Evolutionary conservation across 345 rosid genomes (phyloP).

Genomic region (Euphorbia tirucalli): DNA sequence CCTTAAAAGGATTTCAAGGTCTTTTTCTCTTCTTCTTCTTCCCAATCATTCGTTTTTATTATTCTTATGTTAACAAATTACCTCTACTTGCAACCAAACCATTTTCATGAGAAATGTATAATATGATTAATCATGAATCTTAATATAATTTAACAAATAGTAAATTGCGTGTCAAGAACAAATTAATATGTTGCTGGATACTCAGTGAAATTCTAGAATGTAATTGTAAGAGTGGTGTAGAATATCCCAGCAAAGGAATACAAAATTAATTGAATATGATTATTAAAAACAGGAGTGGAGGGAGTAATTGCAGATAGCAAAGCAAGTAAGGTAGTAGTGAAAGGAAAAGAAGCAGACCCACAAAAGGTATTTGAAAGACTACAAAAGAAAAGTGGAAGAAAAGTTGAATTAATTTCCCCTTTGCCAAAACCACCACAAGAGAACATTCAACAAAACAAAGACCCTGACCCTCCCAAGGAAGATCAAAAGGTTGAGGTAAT

Average conservation of each 20-base stretch:
- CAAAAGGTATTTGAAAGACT: constrained; percentile 55
- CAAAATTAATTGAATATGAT: too few relatives aligned
- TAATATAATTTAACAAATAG: too few relatives aligned
- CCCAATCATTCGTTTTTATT: background rate
- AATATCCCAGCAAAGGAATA: too few relatives aligned
- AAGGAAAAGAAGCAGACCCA: constrained; percentile 67
- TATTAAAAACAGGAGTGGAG: constrained; percentile 72
- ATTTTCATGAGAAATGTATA: too few relatives aligned
- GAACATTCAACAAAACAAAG: constrained; percentile 26
- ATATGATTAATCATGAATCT: background rate
- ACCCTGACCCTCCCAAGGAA: constrained; percentile 36
- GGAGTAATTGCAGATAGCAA: constrained; percentile 55
- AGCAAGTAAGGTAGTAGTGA: constrained; percentile 67
- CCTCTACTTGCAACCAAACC: background rate
- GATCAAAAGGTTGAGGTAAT: constrained; percentile 61
- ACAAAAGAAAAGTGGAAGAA: constrained; percentile 61
- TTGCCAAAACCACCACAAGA: constrained; percentile 52
- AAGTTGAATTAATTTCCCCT: constrained; percentile 69
- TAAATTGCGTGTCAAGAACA: too few relatives aligned
- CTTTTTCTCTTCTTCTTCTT: background rate
- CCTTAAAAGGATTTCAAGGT: constrained; percentile 72
- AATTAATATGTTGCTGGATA: too few relatives aligned
- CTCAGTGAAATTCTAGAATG: too few relatives aligned
- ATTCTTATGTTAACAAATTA: background rate
- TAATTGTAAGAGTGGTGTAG: too few relatives aligned